Base-by-base conservation (phyloP, 805 yeast species). In the Candida succiphila region DNA sequence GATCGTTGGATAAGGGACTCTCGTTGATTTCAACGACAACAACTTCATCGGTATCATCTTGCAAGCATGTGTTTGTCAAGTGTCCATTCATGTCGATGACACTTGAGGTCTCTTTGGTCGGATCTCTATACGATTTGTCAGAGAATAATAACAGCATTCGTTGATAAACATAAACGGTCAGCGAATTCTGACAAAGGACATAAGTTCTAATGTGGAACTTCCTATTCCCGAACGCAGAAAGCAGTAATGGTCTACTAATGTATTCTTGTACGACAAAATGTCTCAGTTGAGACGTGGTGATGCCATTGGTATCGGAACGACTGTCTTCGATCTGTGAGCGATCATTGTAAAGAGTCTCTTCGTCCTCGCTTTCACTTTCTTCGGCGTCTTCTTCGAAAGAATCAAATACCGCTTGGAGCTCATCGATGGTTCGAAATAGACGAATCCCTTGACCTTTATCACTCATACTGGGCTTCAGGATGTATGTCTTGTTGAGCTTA, bases 381-480 rank as follows among this genome's bases (percentile, higher is more conserved):
- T 69, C 71, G 3, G 60, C 71, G n/a, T 65, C 80, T 41, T 78
- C 89, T 45, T 88, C 96, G 54, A 86, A 87, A 3, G 80, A 75
- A 46, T 92, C 83, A 54, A 92, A 89, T 4, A 89, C 78, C 4
- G 57, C 68, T 54, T 88, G 96, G 32, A 92, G 61, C 46, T 87
- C 92, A 7, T 77, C 84, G 24, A 85, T 65, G 0, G 87, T 77
- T 35, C 67, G 67, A 60, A 92, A 92, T 0, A 92, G 57, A 26
- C 95, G 62, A 32, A 92, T 89, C 0, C 98, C 98, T 52, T 92
- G 96, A 9, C 95, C 98, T 51, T 89, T 79, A 51, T 92, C 98
- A 48, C 94, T 82, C 96, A 92, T 87, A 42, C 95, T 78, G 13
- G 98, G 98, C 52, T 92, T 92, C 52, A 92, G 65, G 25, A 92